Evolutionary conservation across 1,284 basidiomycete species (phyloP).

Genomic region (Rhodofomes roseus): DNA sequence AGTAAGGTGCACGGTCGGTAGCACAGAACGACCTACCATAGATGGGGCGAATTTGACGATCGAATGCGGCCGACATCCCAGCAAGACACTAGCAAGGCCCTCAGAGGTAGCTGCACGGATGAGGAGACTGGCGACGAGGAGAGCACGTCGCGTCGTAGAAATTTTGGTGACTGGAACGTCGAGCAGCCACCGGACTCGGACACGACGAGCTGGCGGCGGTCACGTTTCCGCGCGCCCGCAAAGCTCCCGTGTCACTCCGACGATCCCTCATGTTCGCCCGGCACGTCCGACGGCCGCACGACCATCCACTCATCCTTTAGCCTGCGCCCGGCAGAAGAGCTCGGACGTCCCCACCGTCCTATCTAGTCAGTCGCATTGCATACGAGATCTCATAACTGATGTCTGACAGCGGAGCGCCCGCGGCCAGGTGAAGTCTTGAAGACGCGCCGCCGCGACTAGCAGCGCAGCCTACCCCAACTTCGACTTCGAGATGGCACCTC

Average conservation of each 20-base stretch:
- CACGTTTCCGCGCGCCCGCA: constrained; percentile 12
- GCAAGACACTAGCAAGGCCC: constrained; percentile 6
- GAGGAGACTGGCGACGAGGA: not conserved
- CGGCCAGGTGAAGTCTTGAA: not conserved
- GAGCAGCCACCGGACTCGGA: constrained; percentile 14
- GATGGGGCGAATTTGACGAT: constrained; percentile 77
- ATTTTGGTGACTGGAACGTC: constrained; percentile 16
- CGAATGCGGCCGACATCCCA: constrained; percentile 51
- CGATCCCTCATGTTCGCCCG: not conserved
- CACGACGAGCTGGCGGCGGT: constrained; percentile 12
- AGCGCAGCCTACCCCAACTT: not conserved
- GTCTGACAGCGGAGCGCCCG: not conserved
- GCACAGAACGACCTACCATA: constrained; percentile 49
- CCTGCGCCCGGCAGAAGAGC: not conserved
- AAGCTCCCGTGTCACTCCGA: constrained; percentile 19
- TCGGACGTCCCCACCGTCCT: not conserved
- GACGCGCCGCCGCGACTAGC: not conserved
- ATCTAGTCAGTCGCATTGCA: not conserved
- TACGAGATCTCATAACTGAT: not conserved
- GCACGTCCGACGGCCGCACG: not conserved
- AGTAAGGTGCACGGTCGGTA: not conserved
- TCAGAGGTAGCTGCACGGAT: not conserved
- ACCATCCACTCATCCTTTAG: not conserved
- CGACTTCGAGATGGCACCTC: constrained; percentile 7
- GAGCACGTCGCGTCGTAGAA: constrained; percentile 4